Percentiles rank a stretch among this genome's conserved stretches.
Conservation (phyloP, 2,329 filamentous ascomycete species). For the Neonectria hederae region DNA sequence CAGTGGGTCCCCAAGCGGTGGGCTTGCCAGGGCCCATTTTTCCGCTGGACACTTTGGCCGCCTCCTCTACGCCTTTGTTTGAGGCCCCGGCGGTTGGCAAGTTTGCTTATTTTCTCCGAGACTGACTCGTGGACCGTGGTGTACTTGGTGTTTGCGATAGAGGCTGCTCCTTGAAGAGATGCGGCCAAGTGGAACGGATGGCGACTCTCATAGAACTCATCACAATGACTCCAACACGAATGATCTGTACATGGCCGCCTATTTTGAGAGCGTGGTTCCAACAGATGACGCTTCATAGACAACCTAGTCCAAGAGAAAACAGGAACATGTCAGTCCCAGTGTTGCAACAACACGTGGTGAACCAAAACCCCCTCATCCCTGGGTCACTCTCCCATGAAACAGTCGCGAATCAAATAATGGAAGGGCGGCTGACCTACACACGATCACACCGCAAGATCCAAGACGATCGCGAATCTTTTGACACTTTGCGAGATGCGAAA, state of each 20-base stretch:
- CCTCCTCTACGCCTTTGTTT: conserved; percentile 16
- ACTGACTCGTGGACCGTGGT: neutral
- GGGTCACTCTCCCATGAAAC: neutral
- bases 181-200: neutral
- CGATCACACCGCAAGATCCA: neutral
- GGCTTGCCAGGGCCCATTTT: conserved; percentile 25
- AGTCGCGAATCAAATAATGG: conserved; percentile 4
- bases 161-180: neutral
- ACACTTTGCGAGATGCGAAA: neutral
- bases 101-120: conserved; percentile 9
- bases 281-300: neutral
- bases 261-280: neutral
- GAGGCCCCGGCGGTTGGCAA: conserved; percentile 20
- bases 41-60: conserved; percentile 24
- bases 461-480: neutral
- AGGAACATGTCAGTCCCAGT: neutral
- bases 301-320: neutral
- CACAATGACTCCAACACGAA: neutral
- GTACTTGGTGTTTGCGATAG: neutral
- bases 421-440: conserved; percentile 1
- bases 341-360: neutral
- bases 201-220: neutral
- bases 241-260: no score
- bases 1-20: conserved; percentile 10
- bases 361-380: neutral